Evolutionary conservation across 2,329 filamentous ascomycete genomes (phyloP).

Genomic region (Myriosclerotinia duriaeana): DNA sequence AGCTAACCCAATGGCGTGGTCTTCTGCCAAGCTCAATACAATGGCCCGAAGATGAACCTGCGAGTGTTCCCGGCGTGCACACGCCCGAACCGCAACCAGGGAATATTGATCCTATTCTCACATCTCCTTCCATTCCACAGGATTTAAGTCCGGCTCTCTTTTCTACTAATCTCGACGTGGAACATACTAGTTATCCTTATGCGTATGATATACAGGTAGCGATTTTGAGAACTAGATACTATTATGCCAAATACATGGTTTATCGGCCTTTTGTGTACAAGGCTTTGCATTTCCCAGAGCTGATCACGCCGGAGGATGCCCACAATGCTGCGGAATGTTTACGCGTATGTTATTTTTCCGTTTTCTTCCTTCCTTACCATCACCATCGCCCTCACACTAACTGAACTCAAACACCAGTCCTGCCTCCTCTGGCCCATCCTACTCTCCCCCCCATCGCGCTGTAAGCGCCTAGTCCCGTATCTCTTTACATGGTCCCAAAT

Average conservation of each 20-base stretch:
- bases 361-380: neutral
- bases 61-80: conserved; percentile 43
- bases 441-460: conserved; percentile 55
- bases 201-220: conserved; percentile 57
- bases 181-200: conserved; percentile 50
- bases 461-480: conserved; percentile 59
- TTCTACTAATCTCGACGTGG: conserved; percentile 47
- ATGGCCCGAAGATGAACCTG: conserved; percentile 56
- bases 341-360: conserved; percentile 32
- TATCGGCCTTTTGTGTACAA: conserved; percentile 61
- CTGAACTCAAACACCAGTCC: conserved; percentile 40
- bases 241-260: conserved; percentile 58
- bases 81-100: neutral
- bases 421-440: conserved; percentile 61
- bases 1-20: conserved; percentile 58
- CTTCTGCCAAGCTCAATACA: conserved; percentile 55
- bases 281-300: conserved; percentile 56
- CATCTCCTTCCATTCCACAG: conserved; percentile 31
- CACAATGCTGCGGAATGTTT: conserved; percentile 57
- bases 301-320: conserved; percentile 54
- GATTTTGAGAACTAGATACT: conserved; percentile 57
- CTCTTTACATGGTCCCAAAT: conserved; percentile 64
- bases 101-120: conserved; percentile 29
- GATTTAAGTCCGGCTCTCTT: conserved; percentile 44
- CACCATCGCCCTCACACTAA: neutral